A percentile compares a stretch with the other conserved stretches of the same genome.
phyloP scores from a whole-genome alignment of 1,139 yeast species.

The Saccharomyces hybrid region DNA sequence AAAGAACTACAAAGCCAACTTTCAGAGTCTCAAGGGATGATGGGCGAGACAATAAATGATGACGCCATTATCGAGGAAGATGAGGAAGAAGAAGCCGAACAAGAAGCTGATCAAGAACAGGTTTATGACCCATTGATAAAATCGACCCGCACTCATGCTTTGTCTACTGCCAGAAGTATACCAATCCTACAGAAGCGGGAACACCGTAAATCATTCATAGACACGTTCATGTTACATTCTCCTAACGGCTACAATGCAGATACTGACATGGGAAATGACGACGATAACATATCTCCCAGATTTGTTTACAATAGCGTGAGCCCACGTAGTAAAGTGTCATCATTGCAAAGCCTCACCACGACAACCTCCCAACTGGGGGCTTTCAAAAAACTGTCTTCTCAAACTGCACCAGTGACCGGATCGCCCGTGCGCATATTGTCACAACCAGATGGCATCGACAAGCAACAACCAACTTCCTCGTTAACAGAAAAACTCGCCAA shows the following conservation, averaged over 20 bases:
- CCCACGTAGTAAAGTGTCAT: conserved; percentile 15
- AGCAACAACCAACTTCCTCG: not conserved
- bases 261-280: not conserved
- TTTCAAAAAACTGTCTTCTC: conserved; percentile 6
- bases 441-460: not conserved
- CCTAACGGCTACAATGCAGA: conserved; percentile 7
- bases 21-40: not conserved
- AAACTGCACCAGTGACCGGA: not conserved
- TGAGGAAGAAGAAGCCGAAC: conserved; percentile 4
- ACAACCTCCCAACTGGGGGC: conserved; percentile 9
- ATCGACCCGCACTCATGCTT: not conserved
- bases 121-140: not conserved
- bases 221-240: conserved; percentile 14
- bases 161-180: conserved; percentile 5
- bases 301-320: conserved; percentile 7
- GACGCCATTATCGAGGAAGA: conserved; percentile 15
- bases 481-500: not conserved
- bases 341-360: conserved; percentile 10
- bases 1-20: not conserved
- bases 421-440: not conserved
- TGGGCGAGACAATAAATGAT: not conserved
- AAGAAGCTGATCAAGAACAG: conserved; percentile 5
- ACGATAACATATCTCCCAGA: conserved; percentile 1
- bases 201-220: conserved; percentile 24
- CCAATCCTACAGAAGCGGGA: conserved; percentile 15